phyloP scores from a whole-genome alignment of 2,329 filamentous ascomycete genomes.

The Paecilomyces niveus region DNA sequence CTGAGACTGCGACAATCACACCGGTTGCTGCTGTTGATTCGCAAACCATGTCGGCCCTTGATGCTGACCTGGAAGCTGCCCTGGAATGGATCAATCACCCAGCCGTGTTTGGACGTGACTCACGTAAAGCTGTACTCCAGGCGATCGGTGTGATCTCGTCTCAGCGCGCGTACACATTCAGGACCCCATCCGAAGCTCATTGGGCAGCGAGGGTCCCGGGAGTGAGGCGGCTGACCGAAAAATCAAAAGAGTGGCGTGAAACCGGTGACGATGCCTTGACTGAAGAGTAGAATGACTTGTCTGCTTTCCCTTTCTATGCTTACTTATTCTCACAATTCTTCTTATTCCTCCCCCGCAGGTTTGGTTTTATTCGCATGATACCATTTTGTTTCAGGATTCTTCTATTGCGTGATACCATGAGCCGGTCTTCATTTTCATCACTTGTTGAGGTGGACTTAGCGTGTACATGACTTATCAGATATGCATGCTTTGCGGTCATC shows the following conservation, averaged over 20 bases:
- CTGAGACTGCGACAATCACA: conserved; percentile 40
- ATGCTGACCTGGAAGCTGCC: conserved; percentile 81
- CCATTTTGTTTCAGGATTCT: conserved; percentile 28
- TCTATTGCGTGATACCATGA: neutral
- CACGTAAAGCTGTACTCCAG: conserved; percentile 89
- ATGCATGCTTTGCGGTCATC: neutral
- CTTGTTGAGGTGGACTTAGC: neutral
- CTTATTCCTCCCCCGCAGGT: conserved; percentile 5
- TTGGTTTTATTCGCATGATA: conserved; percentile 27
- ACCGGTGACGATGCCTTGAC: conserved; percentile 65
- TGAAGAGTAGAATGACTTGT: conserved; percentile 37
- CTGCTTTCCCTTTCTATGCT: conserved; percentile 2
- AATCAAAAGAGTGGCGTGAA: conserved; percentile 87
- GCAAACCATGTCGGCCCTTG: conserved; percentile 74
- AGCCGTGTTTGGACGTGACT: conserved; percentile 87
- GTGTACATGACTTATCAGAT: neutral
- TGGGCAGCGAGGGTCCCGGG: conserved; percentile 81
- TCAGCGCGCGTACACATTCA: conserved; percentile 88
- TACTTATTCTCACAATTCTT: conserved; percentile 4
- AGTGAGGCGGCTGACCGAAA: conserved; percentile 72
- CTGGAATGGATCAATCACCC: conserved; percentile 98
- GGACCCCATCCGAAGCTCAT: conserved; percentile 78
- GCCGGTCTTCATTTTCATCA: neutral
- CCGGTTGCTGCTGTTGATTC: conserved; percentile 72
- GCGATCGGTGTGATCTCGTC: conserved; percentile 95